Evolutionary conservation across 352 stramenopile genomes (phyloP), one percentile per base, ranked within the genome.

Genomic region (Saprolegnia diclina): DNA sequence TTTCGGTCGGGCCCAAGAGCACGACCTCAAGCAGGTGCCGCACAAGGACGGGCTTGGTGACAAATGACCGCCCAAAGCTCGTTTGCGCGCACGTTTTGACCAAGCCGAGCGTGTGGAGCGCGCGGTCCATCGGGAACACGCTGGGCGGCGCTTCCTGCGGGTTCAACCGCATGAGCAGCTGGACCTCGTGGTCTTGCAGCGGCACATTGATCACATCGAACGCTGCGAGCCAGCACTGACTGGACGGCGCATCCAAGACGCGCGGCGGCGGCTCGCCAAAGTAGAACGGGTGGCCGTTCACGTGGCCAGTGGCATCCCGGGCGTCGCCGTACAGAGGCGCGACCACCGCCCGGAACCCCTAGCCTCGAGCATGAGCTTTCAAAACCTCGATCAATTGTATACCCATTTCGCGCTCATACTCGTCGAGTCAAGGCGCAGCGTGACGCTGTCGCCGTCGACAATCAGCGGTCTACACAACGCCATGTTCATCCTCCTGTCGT

Each of bases 331-430:
- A 90, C 40, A 87, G 70, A 0, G 85, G 80, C 1, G 77, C 80
- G 10, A 79, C 82, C 4, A 92, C 42, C 11, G 91, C 71, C 3
- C 85, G 79, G 65, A 91, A 90, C 10, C 85, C 85, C 85, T 83
- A 92, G n/a, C 9, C 73, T 74, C 11, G 68, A 75, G 1, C 79
- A 79, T 13, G 67, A 72, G 7, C 76, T 76, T 57, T 80, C 76
- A 38, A 84, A 44, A 5, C 29, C 2, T 35, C 42, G 14, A 4
- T 38, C 19, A 9, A 44, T 5, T 14, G 14, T 21, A 9, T 54
- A 66, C 57, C 57, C 57, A 66, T 55, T 66, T 66, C 38, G 53
- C 44, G 2, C 37, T 55, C 14, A 13, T 19, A 18, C 37, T 42
- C 4, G 57, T 40, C n/a, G 57, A 83, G 44, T 86, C 79, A 50